Evolutionary conservation across 495 filamentous ascomycete genomes (phyloP), one percentile per base, ranked within the genome.

Genomic region (Chaetomidium leptoderma): DNA sequence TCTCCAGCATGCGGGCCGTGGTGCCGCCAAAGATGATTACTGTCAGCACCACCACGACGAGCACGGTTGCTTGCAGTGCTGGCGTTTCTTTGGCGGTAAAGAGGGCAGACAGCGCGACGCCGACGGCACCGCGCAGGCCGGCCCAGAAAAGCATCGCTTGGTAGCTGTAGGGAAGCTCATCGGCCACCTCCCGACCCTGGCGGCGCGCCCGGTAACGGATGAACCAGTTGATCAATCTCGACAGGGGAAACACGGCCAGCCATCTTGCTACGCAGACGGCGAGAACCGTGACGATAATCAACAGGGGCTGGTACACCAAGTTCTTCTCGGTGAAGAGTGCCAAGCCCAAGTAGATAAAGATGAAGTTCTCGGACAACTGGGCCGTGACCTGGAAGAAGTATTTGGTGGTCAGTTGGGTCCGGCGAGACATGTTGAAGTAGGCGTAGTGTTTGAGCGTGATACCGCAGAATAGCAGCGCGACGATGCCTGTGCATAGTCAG

Each of bases 131-230:
- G 55, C 93, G 91, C 45, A 98, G 76, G 19, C 93, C 93, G 16
- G 95, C 93, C 93, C 93, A 98, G 76, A 96, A 98, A 19, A 98
- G 83, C 92, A 98, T 96, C 8, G 87, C 90, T 69, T 97, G 92
- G 68, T 97, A 95, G 57, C 84, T 88, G 64, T 89, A 91, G 0
- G 93, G 95, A 33, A 98, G 74, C 71, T 97, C 93, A 57, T 98
- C 93, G 4, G 83, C 85, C 8, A 87, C 88, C 42, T 95, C 88
- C 14, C 51, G 42, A 11, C 92, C 93, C 19, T 82, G 80, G 36
- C 90, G 83, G 54, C 83, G 84, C 8, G 92, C 90, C n/a, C 89
- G 83, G 67, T 95, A 96, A 43, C 89, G 84, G 64, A 95, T 90
- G 69, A 96, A 87, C 83, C 88, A 93, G 71, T 98, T 98, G 67